Base-by-base conservation (phyloP, 139 green algal species). In the Zygnema cylindricum region DNA sequence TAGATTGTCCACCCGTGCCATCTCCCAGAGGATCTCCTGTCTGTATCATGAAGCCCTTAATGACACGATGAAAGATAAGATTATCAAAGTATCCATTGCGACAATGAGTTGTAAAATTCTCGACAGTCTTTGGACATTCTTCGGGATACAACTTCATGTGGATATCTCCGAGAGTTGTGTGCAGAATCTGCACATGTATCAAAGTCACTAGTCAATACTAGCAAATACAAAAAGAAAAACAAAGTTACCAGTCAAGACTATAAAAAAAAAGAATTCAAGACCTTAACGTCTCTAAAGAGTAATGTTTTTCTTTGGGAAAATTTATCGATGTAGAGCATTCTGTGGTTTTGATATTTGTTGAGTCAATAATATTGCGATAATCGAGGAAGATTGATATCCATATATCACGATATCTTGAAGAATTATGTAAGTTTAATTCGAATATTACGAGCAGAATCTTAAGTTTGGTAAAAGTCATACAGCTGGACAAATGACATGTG, bases 41-140 rank as follows among this genome's bases (percentile, higher is more conserved):
- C 87, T 99, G 97, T 16, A 98, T 86, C 97, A 98, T 98, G 96
- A 99, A 99, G 69, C 95, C 95, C 91, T 98, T 98, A 90, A 99
- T 99, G 21, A 99, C 95, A 21, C 97, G 92, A 92, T 99, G 98
- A 94, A 99, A 98, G 78, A 98, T 93, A 55, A 98, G 89, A 42
- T 89, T 92, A 84, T 99, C 96, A 69, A 98, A 99, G 91, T 99
- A 99, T 23, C 96, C 96, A 87, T 98, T 98, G 49, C 76, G 71
- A 76, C 82, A 87, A 90, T 99, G 98, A 1, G 94, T 97, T 21
- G 93, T 97, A 93, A 99, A 99, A 95, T 99, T 99, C 90, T 99
- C 98, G 39, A 99, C 92, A 1, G 96, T 99, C 39, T 92, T 89
- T 0, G 98, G 97, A 92, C 96, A 98, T 94, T 99, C 96, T 16